Evolutionary conservation across 129 eudicot species (phyloP), one percentile per base, ranked within the genome.

Genomic region (Artemisia annua): DNA sequence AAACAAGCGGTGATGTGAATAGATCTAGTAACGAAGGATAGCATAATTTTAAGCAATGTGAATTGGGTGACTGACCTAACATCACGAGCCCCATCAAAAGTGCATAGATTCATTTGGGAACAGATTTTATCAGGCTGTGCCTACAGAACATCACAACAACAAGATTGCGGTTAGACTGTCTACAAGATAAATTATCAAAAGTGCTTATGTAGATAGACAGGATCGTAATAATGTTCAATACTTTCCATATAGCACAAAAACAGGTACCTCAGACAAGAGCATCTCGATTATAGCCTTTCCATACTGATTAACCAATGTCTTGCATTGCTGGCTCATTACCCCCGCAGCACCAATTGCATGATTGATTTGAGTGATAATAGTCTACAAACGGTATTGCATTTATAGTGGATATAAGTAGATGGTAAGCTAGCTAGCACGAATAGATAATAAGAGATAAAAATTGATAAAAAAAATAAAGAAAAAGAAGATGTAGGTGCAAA

Each of bases 341-440:
- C 99, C 99, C 53, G 91, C 66, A 75, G 99, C 99, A 78, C 99
- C 99, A 83, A 95, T 95, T 20, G 94, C 99, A 63, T 85, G 96
- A 77, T 95, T 95, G 60, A 95, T 88, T 81, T 86, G 86, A 51
- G 99, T 80, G 57, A 95, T 70, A 11, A 95, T 77, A 60, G 95
- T 57, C 99, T 95, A 76, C 16, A 64, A 24, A 48, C 63, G n/a
- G 22, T 57, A 43, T 43, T 48, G 74, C 26, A 69, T 43, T 58
- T 13, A 63, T n/a, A 50, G 63, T 63, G 48, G 11, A 44, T 28
- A 39, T 75, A 56, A 67, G 44, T 67, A 58, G 54, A 46, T 10
- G 18, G 43, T 65, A 51, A 32, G 78, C 78, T 49, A 74, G 11
- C 12, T 24, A 30, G 35, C 62, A 62, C 13, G 18, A 60, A 4